These are phyloP conservation scores for Linnemannia schmuckeri DNA, from an alignment of 192 early-diverging fungal genomes.

Conservation along the genomic window DNA sequence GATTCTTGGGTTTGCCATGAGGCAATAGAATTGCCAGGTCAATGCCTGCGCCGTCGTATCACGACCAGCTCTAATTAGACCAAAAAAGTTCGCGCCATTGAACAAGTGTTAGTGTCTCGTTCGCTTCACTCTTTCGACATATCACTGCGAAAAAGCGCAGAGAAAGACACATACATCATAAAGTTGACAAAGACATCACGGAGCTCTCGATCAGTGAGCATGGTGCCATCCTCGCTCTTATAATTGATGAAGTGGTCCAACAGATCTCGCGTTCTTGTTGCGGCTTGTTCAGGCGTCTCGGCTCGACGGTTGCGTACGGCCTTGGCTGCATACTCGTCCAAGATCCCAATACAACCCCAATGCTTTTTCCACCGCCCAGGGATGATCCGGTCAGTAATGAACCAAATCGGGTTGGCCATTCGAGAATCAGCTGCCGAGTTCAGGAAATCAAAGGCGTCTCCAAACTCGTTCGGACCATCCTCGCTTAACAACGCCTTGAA, in stretches of 20 bases:
- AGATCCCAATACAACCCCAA: background rate
- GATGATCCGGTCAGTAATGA: constrained; percentile 35
- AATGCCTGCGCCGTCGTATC: constrained; percentile 70
- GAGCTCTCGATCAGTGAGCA: constrained; percentile 54
- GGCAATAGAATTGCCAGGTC: constrained; percentile 66
- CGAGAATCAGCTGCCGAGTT: constrained; percentile 38
- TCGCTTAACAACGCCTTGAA: constrained; percentile 16
- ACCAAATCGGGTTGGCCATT: constrained; percentile 34
- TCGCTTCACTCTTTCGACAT: background rate
- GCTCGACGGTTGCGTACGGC: constrained; percentile 27
- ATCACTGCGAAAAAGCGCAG: background rate
- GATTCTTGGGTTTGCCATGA: constrained; percentile 57
- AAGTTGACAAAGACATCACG: constrained; percentile 66
- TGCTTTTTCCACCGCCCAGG: constrained; percentile 16
- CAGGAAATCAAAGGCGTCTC: constrained; percentile 62
- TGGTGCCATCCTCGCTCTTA: constrained; percentile 47
- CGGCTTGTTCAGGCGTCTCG: constrained; percentile 11
- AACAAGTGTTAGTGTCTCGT: background rate
- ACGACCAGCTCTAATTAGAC: constrained; percentile 56
- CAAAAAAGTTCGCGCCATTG: background rate
- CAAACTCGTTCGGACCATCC: constrained; percentile 53
- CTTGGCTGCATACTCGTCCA: constrained; percentile 34
- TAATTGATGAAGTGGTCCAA: constrained; percentile 58
- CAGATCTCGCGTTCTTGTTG: constrained; percentile 29
- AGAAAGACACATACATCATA: constrained; percentile 16